Percentiles rank a stretch among this genome's conserved stretches.
phyloP scores from a whole-genome alignment of 2,329 filamentous ascomycete species.

The Aspergillus pseudonomiae region DNA sequence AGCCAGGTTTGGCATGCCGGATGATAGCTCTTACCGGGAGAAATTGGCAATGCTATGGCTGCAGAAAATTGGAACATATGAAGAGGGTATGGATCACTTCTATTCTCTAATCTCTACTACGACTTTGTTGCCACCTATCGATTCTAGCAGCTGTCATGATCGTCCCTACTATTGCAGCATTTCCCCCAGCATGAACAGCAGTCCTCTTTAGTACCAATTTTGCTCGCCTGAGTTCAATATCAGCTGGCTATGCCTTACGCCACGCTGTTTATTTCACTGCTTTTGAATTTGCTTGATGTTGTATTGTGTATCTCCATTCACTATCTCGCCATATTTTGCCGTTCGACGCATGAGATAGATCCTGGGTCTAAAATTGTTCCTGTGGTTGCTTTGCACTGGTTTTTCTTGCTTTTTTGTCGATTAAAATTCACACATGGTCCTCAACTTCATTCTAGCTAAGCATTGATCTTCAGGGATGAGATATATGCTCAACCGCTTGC shows the following conservation, averaged over 20 bases:
- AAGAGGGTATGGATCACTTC: conserved; percentile 34
- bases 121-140: conserved; percentile 1
- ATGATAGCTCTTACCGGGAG: conserved; percentile 51
- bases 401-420: background rate
- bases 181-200: background rate
- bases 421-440: background rate
- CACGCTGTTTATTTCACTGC: background rate
- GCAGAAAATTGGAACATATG: conserved; percentile 42
- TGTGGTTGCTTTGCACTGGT: background rate
- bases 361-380: background rate
- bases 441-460: background rate
- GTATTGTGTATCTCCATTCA: background rate
- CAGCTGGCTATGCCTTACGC: background rate
- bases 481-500: conserved; percentile 58
- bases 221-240: background rate
- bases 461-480: conserved; percentile 33
- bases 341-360: background rate
- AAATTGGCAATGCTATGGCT: conserved; percentile 55
- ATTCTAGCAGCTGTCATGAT: background rate
- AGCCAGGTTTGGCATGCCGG: conserved; percentile 36
- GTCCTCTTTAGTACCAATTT: background rate
- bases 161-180: background rate
- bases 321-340: background rate
- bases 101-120: background rate
- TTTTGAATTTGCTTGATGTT: background rate